Evolutionary conservation across 345 rosid species (phyloP).

Genomic region (Fremontodendron californicum): DNA sequence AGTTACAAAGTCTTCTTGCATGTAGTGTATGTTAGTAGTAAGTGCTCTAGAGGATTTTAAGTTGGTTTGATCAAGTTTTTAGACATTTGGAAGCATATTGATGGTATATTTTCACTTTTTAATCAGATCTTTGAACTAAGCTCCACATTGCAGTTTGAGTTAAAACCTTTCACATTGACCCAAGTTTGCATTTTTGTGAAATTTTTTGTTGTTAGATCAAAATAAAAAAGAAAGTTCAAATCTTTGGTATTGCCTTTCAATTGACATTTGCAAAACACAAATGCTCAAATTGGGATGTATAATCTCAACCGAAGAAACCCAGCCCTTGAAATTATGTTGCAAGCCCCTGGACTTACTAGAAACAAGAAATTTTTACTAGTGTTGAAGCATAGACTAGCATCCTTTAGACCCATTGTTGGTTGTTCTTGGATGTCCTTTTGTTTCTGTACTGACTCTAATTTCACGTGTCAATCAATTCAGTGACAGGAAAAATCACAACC

Average conservation of each 20-base stretch:
- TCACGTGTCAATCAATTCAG: conserved; percentile 28
- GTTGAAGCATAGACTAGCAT: too few species aligned
- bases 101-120: neutral
- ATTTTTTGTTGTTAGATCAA: too few species aligned
- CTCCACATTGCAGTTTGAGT: neutral
- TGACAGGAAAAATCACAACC: conserved; percentile 76
- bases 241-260: neutral
- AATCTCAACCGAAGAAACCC: neutral
- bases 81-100: neutral
- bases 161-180: neutral
- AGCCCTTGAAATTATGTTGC: neutral
- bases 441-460: neutral
- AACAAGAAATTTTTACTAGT: neutral
- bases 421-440: neutral
- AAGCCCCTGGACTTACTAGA: neutral
- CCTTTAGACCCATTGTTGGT: too few species aligned
- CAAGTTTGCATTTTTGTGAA: neutral
- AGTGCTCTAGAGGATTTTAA: neutral
- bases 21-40: neutral
- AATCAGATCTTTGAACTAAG: neutral
- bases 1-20: neutral
- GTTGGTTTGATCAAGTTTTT: neutral
- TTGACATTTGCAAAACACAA: neutral
- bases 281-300: neutral
- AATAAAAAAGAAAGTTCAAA: neutral